Evolutionary conservation across 345 rosid species (phyloP).

Genomic region (Bretschneidera sinensis): DNA sequence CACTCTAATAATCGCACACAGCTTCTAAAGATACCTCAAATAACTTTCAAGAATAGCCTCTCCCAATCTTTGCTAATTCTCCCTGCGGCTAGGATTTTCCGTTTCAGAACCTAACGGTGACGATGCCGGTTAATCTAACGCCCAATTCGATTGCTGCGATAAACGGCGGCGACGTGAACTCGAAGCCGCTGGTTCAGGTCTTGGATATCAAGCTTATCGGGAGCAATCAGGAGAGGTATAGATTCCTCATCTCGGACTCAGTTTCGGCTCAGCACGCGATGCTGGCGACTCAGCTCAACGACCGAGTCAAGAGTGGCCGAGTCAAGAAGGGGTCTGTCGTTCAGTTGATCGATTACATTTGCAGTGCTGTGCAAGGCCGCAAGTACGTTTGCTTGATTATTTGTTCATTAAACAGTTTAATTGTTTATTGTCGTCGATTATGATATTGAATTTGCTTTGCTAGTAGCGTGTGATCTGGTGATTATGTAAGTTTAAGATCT

Average conservation of each 20-base stretch:
- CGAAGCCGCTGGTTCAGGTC: constrained; percentile 79
- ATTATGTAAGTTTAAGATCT: neutral
- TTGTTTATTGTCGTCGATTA: neutral
- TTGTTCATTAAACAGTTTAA: neutral
- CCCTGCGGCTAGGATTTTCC: too few species aligned
- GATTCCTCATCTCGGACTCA: constrained; percentile 66
- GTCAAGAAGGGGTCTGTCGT: constrained; percentile 75
- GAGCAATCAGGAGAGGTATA: constrained; percentile 64
- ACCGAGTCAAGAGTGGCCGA: constrained; percentile 49
- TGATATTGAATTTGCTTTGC: neutral
- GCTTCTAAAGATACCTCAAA: too few species aligned
- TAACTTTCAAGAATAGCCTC: too few species aligned
- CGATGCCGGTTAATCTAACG: constrained; percentile 74
- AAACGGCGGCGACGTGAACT: constrained; percentile 64
- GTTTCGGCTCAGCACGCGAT: constrained; percentile 64
- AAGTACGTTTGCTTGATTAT: constrained; percentile 32
- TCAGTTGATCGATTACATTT: constrained; percentile 80
- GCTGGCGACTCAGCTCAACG: constrained; percentile 81
- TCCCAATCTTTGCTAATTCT: too few species aligned
- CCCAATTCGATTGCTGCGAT: constrained; percentile 63
- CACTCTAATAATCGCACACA: neutral
- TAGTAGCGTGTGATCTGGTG: neutral
- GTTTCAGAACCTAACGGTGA: neutral
- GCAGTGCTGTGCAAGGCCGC: constrained; percentile 68
- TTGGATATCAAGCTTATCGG: constrained; percentile 61